Evolutionary conservation across 1,284 basidiomycete species (phyloP).

Genomic region (Sanghuangporus sanghuang): DNA sequence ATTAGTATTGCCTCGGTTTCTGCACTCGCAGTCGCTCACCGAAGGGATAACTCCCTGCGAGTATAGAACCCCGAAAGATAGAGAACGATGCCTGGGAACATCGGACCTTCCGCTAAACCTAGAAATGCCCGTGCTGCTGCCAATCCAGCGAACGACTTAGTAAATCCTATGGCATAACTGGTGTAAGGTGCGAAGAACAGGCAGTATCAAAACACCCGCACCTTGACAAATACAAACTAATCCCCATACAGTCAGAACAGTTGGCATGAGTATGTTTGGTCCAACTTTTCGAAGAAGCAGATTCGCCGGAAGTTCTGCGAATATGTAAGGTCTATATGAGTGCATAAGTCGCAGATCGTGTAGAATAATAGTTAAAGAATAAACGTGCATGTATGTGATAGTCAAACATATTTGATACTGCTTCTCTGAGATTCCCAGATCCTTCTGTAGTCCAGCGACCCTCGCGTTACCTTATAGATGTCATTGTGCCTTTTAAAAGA

Average conservation of each 20-base stretch:
- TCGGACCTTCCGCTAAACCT: constrained; percentile 54
- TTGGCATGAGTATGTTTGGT: constrained; percentile 49
- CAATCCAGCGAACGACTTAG: constrained; percentile 46
- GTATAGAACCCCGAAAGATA: constrained; percentile 57
- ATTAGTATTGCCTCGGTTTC: background rate
- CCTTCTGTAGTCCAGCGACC: constrained; percentile 49
- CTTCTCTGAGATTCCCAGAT: constrained; percentile 45
- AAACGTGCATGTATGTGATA: constrained; percentile 42
- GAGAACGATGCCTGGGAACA: constrained; percentile 54
- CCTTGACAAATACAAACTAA: constrained; percentile 50
- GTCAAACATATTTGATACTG: constrained; percentile 50
- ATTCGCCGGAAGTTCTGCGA: constrained; percentile 54
- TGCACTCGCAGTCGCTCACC: constrained; percentile 30
- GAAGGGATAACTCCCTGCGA: constrained; percentile 47
- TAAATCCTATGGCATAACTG: constrained; percentile 38
- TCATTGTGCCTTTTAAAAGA: background rate
- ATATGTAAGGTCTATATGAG: constrained; percentile 47
- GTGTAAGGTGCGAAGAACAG: background rate
- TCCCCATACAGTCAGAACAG: constrained; percentile 53
- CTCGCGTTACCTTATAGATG: constrained; percentile 40
- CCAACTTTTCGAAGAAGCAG: constrained; percentile 50
- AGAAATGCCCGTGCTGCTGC: constrained; percentile 61
- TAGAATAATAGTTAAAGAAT: background rate
- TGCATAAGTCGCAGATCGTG: background rate
- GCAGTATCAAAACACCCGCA: constrained; percentile 18